Percentiles rank a stretch among this genome's conserved stretches.
These are phyloP conservation scores for Boletus rex-veris DNA, from an alignment of 768 basidiomycete genomes.

Conservation along the genomic window DNA sequence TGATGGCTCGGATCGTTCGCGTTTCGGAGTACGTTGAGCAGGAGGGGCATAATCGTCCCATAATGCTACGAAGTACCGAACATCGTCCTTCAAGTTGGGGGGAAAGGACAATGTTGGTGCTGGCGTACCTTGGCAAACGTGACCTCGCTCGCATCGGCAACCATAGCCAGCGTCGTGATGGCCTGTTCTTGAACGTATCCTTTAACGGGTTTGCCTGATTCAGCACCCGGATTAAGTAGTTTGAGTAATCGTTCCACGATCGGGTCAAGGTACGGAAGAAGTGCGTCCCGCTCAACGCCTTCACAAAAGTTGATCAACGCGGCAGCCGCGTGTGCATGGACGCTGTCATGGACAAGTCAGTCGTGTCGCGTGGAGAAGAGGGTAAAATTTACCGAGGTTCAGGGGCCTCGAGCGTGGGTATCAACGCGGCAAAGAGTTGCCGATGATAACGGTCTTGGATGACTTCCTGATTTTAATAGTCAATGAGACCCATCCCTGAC, in stretches of 20 bases:
- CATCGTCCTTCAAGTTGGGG: neutral
- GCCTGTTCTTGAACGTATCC: conserved; percentile 86
- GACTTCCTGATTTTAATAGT: conserved; percentile 47
- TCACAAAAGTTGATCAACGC: conserved; percentile 92
- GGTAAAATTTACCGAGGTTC: conserved; percentile 54
- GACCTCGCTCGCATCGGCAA: conserved; percentile 78
- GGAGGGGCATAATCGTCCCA: conserved; percentile 72
- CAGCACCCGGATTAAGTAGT: conserved; percentile 53
- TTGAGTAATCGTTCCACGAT: conserved; percentile 64
- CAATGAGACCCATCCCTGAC: neutral
- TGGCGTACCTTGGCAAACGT: conserved; percentile 66
- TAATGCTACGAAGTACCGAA: conserved; percentile 52
- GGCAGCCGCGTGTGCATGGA: conserved; percentile 83
- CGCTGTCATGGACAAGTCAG: conserved; percentile 40
- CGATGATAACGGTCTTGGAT: conserved; percentile 71
- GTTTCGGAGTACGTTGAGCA: conserved; percentile 71
- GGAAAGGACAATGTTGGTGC: no score
- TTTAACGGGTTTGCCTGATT: conserved; percentile 38
- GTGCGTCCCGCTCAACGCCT: conserved; percentile 69
- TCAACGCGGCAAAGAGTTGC: conserved; percentile 65
- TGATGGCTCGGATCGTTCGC: conserved; percentile 64
- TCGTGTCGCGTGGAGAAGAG: neutral
- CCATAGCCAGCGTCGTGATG: conserved; percentile 85
- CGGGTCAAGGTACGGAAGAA: conserved; percentile 74
- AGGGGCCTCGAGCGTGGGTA: conserved; percentile 70